Evolutionary conservation across 192 early-diverging fungal species (phyloP).

Genomic region (Chytriomyces confervae): DNA sequence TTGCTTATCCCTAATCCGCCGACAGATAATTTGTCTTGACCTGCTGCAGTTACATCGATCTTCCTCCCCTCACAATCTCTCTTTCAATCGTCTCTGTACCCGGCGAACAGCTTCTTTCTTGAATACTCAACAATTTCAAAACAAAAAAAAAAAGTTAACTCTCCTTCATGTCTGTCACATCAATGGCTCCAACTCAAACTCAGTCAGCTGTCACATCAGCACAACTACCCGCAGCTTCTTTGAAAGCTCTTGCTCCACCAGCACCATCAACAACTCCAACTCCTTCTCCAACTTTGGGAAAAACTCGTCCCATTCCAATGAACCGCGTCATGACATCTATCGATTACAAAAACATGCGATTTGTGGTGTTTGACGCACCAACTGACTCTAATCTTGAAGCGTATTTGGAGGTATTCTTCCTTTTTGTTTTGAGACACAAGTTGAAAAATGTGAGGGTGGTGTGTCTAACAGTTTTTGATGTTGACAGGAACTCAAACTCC

Average conservation of each 20-base stretch:
- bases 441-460: too few species aligned
- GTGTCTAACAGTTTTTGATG: too few species aligned
- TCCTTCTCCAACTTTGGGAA: slow-evolving; percentile 37
- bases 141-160: too few species aligned
- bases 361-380: slow-evolving; percentile 80
- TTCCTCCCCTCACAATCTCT: too few species aligned
- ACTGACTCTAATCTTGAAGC: slow-evolving; percentile 69
- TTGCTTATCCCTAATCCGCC: too few species aligned
- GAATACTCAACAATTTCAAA: too few species aligned
- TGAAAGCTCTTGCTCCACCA: slow-evolving; percentile 55
- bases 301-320: background rate
- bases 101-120: too few species aligned
- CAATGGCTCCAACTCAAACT: too few species aligned
- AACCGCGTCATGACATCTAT: slow-evolving; percentile 40
- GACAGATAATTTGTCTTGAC: too few species aligned
- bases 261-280: slow-evolving; percentile 39
- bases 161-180: too few species aligned
- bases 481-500: slow-evolving; percentile 68
- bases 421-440: slow-evolving; percentile 16
- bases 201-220: background rate
- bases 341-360: slow-evolving; percentile 70
- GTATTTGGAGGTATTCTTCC: slow-evolving; percentile 61
- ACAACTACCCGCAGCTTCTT: background rate
- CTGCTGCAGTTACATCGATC: too few species aligned
- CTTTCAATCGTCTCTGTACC: too few species aligned